Evolutionary conservation across 2,329 filamentous ascomycete species (phyloP).

Genomic region (Drechmeria coniospora): DNA sequence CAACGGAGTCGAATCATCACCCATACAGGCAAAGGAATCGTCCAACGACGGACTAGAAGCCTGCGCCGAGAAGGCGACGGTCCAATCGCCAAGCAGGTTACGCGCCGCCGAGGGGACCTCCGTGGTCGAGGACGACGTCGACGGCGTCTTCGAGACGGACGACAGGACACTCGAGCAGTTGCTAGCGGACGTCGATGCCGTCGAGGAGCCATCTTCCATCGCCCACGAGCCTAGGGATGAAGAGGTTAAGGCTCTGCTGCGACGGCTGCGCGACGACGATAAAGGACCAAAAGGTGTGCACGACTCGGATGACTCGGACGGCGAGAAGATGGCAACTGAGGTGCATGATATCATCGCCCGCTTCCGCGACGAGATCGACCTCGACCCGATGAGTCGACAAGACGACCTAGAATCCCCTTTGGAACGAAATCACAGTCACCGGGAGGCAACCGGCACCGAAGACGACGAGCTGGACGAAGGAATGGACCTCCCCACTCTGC

Average conservation of each 20-base stretch:
- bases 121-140: constrained; percentile 16
- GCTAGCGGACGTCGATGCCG: constrained; percentile 25
- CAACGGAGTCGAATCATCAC: constrained; percentile 16
- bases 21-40: constrained; percentile 1
- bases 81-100: too few species aligned
- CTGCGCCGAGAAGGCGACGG: too few species aligned
- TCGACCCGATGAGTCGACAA: constrained; percentile 12
- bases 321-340: constrained; percentile 29
- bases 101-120: too few species aligned
- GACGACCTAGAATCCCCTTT: too few species aligned
- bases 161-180: constrained; percentile 38
- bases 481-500: constrained; percentile 28
- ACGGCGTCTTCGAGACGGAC: constrained; percentile 28
- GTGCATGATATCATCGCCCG: constrained; percentile 28
- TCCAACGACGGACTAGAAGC: too few species aligned
- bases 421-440: too few species aligned
- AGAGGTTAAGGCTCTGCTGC: constrained; percentile 19
- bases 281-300: too few species aligned
- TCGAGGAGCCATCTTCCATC: constrained; percentile 11
- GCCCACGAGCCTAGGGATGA: constrained; percentile 13
- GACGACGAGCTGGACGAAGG: background rate
- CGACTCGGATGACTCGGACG: constrained; percentile 32
- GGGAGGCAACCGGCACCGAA: background rate
- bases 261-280: constrained; percentile 13
- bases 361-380: constrained; percentile 29